These are phyloP conservation scores for Globisporangium rhizosaccharum DNA, from an alignment of 352 stramenopile species.

Conservation along the genomic window DNA sequence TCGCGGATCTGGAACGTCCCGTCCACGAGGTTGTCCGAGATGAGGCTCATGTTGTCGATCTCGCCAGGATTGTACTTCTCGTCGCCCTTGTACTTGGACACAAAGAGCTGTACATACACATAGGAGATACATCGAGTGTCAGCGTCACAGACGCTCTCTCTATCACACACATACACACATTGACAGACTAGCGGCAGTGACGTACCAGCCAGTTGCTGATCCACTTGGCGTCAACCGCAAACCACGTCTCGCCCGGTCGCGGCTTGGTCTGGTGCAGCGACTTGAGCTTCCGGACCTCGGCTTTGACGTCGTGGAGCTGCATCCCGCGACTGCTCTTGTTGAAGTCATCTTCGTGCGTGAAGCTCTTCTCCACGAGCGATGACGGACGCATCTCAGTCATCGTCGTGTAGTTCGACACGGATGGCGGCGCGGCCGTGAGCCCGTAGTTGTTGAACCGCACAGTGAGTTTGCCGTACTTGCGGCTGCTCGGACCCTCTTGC, in stretches of 20 bases:
- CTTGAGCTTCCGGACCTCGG: slow-evolving; percentile 60
- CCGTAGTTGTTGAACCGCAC: slow-evolving; percentile 70
- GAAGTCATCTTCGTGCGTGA: slow-evolving; percentile 75
- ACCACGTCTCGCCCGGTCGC: slow-evolving; percentile 57
- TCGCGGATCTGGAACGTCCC: slow-evolving; percentile 64
- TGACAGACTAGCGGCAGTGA: neutral
- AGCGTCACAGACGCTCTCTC: no score
- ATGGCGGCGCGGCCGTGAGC: slow-evolving; percentile 20
- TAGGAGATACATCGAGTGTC: no score
- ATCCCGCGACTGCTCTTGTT: slow-evolving; percentile 31
- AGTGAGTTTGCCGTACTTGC: slow-evolving; percentile 62
- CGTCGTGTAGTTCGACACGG: slow-evolving; percentile 43
- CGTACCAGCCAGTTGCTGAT: slow-evolving; percentile 53
- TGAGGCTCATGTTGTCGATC: slow-evolving; percentile 72
- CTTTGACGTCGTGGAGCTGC: slow-evolving; percentile 45
- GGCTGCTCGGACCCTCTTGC: slow-evolving; percentile 36
- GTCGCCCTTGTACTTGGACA: slow-evolving; percentile 67
- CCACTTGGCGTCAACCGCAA: slow-evolving; percentile 55
- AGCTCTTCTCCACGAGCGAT: slow-evolving; percentile 35
- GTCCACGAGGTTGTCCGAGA: slow-evolving; percentile 59
- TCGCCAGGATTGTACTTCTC: slow-evolving; percentile 43
- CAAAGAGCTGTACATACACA: slow-evolving; percentile 29
- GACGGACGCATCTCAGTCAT: slow-evolving; percentile 46
- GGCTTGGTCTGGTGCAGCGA: slow-evolving; percentile 62
- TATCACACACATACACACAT: neutral